Percentiles rank a stretch among this genome's conserved stretches.
phyloP scores from a whole-genome alignment of 352 stramenopile species.

The Thalassiosira delicatula region DNA sequence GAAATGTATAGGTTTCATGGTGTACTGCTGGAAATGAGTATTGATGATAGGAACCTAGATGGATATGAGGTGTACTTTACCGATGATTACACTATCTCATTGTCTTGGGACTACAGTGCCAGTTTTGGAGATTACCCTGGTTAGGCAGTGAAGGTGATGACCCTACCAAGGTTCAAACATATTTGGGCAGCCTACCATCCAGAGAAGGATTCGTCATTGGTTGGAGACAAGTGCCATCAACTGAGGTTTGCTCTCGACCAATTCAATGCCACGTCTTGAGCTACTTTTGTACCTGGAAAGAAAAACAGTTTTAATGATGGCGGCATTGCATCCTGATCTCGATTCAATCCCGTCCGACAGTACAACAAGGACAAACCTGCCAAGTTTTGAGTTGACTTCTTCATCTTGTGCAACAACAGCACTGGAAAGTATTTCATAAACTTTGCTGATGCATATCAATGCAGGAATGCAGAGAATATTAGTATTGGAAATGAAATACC shows the following conservation, averaged over 20 bases:
- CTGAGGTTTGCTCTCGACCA: slow-evolving; percentile 14
- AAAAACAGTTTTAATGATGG: slow-evolving; percentile 42
- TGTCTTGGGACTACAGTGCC: background rate
- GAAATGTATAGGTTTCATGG: slow-evolving; percentile 34
- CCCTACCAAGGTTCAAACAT: slow-evolving; percentile 19
- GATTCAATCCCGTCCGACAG: slow-evolving; percentile 20
- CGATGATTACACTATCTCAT: background rate
- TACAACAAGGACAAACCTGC: slow-evolving; percentile 50
- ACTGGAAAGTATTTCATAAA: slow-evolving; percentile 27
- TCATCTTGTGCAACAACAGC: background rate
- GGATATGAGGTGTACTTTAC: slow-evolving; percentile 32
- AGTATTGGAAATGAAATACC: slow-evolving; percentile 9
- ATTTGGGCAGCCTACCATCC: slow-evolving; percentile 43
- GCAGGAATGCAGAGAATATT: slow-evolving; percentile 33
- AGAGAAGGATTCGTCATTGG: background rate
- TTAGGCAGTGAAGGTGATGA: slow-evolving; percentile 25
- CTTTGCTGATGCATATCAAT: slow-evolving; percentile 40
- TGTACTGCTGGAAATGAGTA: slow-evolving; percentile 34
- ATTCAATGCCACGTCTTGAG: slow-evolving; percentile 2
- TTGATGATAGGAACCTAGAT: slow-evolving; percentile 20
- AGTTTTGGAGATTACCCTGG: slow-evolving; percentile 1
- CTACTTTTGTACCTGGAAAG: slow-evolving; percentile 17
- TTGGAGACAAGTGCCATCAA: slow-evolving; percentile 31
- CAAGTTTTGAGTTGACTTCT: slow-evolving; percentile 46
- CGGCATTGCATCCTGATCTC: slow-evolving; percentile 22